Evolutionary conservation across 768 basidiomycete species (phyloP).

Genomic region (Lactarius akahatsu): DNA sequence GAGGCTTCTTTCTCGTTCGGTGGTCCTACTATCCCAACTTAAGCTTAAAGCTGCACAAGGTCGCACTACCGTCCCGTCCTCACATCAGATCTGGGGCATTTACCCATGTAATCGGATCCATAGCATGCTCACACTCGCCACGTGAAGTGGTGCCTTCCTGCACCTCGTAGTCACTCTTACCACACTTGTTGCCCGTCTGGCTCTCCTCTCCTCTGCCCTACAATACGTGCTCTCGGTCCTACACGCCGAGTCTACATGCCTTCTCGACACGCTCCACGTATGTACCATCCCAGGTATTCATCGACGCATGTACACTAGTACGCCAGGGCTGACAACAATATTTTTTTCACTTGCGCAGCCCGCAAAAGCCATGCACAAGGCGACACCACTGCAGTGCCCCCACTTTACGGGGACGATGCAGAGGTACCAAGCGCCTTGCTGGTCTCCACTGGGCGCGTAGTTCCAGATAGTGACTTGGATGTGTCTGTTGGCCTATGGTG

Average conservation of each 20-base stretch:
- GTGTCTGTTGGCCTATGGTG: conserved; percentile 13
- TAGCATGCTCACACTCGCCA: conserved; percentile 60
- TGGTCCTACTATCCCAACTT: not conserved
- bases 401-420: not conserved
- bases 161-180: conserved; percentile 62
- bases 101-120: conserved; percentile 6
- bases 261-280: conserved; percentile 19
- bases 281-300: not conserved
- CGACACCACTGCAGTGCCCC: not conserved
- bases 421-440: not conserved
- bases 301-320: not conserved
- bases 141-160: conserved; percentile 74
- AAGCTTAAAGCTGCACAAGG: conserved; percentile 57
- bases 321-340: not conserved
- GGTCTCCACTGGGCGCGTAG: not conserved
- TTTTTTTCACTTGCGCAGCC: not conserved
- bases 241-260: conserved; percentile 11
- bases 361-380: not conserved
- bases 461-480: conserved; percentile 9
- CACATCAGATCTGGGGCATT: too few species aligned
- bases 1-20: conserved; percentile 21
- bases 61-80: conserved; percentile 42
- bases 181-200: conserved; percentile 60
- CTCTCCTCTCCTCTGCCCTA: conserved; percentile 15
- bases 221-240: conserved; percentile 7